A percentile compares a stretch with the other conserved stretches of the same genome.
Conservation (phyloP, 306 rosid species). For the Macrotyloma uniflorum region DNA sequence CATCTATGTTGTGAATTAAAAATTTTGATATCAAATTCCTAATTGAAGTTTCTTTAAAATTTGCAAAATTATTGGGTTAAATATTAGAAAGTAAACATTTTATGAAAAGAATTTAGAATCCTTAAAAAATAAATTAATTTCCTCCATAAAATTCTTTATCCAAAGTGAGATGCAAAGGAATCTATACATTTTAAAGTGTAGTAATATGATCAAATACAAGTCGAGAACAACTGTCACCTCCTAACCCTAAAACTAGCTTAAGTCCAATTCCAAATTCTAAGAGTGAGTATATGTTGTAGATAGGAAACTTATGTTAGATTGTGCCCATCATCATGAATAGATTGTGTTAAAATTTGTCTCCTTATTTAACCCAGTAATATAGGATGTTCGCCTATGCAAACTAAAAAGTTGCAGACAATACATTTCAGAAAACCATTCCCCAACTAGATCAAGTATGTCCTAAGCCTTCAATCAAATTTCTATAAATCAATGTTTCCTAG, state of each 20-base stretch:
- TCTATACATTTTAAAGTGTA: not conserved
- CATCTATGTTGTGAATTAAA: no score
- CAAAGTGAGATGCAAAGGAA: not conserved
- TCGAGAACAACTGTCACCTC: not conserved
- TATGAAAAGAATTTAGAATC: no score
- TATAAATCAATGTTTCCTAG: not conserved
- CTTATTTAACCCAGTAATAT: not conserved
- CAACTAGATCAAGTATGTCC: not conserved
- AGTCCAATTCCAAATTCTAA: not conserved
- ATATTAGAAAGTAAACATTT: no score
- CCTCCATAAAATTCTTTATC: not conserved
- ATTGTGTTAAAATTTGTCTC: not conserved
- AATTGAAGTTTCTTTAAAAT: no score
- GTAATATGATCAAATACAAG: no score
- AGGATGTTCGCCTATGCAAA: not conserved
- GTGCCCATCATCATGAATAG: not conserved
- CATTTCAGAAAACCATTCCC: not conserved
- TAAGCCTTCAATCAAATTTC: not conserved
- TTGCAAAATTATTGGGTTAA: no score
- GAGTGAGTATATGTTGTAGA: not conserved
- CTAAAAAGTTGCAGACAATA: not conserved
- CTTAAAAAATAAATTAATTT: not conserved
- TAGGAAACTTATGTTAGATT: not conserved
- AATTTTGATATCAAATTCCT: no score
- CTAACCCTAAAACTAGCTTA: no score